Conservation (phyloP, 2,329 filamentous ascomycete genomes). For the Byssoonygena ceratinophila region DNA sequence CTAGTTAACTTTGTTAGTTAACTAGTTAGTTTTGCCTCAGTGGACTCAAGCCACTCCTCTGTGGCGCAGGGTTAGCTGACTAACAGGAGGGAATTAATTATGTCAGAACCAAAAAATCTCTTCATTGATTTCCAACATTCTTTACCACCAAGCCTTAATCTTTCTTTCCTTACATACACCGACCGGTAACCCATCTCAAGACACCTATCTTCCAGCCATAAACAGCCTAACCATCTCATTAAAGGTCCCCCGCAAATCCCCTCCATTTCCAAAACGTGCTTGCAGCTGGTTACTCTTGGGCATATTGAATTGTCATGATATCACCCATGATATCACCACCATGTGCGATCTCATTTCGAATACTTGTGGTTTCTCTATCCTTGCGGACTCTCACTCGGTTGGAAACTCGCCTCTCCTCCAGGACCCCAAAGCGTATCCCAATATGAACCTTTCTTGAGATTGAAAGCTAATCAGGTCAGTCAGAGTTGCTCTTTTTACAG, state of each 20-base stretch:
- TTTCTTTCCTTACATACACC: too few species aligned
- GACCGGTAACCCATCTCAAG: too few species aligned
- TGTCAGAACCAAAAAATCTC: too few species aligned
- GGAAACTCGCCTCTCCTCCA: constrained; percentile 10
- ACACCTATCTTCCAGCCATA: constrained; percentile 1
- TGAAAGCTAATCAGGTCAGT: constrained; percentile 10
- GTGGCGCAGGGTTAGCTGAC: too few species aligned
- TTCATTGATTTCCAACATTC: too few species aligned
- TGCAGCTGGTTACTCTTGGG: neutral
- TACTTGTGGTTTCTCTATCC: constrained; percentile 5
- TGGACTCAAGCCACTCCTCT: too few species aligned
- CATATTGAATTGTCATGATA: constrained; percentile 11
- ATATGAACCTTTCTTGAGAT: constrained; percentile 5
- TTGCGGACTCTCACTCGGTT: neutral
- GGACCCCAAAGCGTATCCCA: constrained; percentile 5
- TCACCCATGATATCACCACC: constrained; percentile 12
- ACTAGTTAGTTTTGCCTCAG: too few species aligned
- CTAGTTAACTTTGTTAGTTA: too few species aligned
- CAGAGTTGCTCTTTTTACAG: constrained; percentile 4
- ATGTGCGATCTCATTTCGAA: constrained; percentile 10
- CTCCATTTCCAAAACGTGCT: constrained; percentile 4
- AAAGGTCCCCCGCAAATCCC: constrained; percentile 4
- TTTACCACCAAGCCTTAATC: too few species aligned
- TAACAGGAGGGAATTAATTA: too few species aligned
- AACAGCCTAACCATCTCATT: constrained; percentile 8